phyloP scores from a whole-genome alignment of 495 filamentous ascomycete genomes.

The Trichoderma erinaceum region DNA sequence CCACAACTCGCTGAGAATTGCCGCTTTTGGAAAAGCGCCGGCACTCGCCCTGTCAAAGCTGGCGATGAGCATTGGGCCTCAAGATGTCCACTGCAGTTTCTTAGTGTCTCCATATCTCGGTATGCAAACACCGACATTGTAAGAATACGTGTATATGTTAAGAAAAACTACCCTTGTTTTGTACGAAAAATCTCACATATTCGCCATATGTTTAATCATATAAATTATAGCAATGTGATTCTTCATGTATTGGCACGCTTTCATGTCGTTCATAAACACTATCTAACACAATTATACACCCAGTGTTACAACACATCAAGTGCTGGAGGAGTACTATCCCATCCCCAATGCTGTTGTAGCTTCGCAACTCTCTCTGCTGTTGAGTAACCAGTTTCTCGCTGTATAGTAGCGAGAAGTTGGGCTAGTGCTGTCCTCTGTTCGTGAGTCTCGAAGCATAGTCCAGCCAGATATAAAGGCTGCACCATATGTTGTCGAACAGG shows the following conservation, averaged over 20 bases:
- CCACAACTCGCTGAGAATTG: background rate
- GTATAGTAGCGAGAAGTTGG: background rate
- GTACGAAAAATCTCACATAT: too few species aligned
- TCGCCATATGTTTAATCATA: background rate
- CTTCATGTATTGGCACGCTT: background rate
- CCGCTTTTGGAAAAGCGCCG: background rate
- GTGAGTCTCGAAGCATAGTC: background rate
- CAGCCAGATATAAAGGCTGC: background rate
- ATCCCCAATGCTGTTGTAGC: constrained; percentile 5
- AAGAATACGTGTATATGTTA: too few species aligned
- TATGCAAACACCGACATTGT: too few species aligned
- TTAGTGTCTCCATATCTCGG: too few species aligned
- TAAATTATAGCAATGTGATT: background rate
- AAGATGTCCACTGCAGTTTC: too few species aligned
- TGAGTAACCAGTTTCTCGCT: constrained; percentile 2
- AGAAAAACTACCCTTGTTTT: too few species aligned
- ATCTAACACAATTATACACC: too few species aligned
- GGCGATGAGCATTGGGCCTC: too few species aligned
- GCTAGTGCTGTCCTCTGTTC: background rate
- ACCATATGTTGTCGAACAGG: constrained; percentile 8
- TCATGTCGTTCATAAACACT: background rate
- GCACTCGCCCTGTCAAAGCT: background rate
- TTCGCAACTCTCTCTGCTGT: constrained; percentile 6
- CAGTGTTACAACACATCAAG: background rate
- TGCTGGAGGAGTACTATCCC: background rate